phyloP scores from a whole-genome alignment of 2,329 filamentous ascomycete genomes.

The Aaosphaeria pasadenensis region DNA sequence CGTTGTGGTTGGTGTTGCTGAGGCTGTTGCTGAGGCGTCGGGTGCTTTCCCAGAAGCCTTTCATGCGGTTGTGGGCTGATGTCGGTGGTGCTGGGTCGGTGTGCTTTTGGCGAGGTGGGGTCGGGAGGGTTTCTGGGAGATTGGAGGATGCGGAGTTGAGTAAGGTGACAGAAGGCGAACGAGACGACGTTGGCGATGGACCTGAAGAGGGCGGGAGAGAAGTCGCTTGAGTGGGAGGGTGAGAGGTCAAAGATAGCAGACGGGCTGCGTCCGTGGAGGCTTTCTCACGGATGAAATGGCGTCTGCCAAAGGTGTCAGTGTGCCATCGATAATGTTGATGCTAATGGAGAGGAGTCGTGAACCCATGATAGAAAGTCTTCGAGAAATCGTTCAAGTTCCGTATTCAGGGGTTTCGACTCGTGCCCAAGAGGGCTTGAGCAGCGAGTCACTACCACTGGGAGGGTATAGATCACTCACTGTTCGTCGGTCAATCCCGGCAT shows the following conservation, averaged over 20 bases:
- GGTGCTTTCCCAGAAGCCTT: constrained; percentile 20
- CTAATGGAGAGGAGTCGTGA: no score
- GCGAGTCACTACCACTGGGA: not conserved
- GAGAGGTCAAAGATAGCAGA: constrained; percentile 18
- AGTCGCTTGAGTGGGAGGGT: constrained; percentile 9
- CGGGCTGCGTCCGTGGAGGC: constrained; percentile 25
- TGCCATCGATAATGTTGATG: no score
- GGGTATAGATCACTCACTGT: constrained; percentile 13
- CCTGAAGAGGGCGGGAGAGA: constrained; percentile 10
- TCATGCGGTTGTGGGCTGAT: constrained; percentile 15
- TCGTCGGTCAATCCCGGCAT: constrained; percentile 28
- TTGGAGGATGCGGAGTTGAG: constrained; percentile 21
- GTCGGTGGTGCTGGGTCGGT: constrained; percentile 14
- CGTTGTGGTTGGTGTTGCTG: constrained; percentile 4
- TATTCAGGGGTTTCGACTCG: no score
- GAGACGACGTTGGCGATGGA: constrained; percentile 7
- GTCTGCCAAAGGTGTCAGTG: constrained; percentile 4
- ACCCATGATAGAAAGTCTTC: no score
- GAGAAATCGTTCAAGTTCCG: no score
- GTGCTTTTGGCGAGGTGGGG: constrained; percentile 15
- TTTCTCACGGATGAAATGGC: constrained; percentile 27
- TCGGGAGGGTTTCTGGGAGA: constrained; percentile 19
- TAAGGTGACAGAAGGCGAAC: constrained; percentile 15
- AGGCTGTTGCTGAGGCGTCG: constrained; percentile 11
- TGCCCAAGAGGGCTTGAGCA: no score